Base-by-base conservation (phyloP, 2,329 filamentous ascomycete species). In the Fusarium humuli region DNA sequence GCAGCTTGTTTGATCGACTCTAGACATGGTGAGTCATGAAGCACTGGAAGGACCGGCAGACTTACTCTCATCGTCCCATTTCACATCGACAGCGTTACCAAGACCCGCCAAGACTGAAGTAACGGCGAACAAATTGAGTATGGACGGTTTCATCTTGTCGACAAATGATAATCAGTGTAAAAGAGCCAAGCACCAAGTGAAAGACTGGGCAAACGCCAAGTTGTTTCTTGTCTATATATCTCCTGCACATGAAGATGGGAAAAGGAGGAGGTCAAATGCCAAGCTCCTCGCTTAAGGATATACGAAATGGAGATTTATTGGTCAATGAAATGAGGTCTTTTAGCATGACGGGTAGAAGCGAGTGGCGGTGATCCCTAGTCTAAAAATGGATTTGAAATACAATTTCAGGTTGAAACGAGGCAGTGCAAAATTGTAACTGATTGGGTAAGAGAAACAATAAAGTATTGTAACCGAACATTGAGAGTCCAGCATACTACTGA, bases 1-100 rank as follows among this genome's bases (percentile, higher is more conserved):
- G 85, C 84, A 2, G 83, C 83, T 10, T 80, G 75, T 64, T 85
- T 87, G 55, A 88, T 76, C 0, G 86, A 87, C 48, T 79, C 86
- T 87, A 7, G 5, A 14, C 20, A 48, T 50, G 34, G 59, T 58
- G 16, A 48, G 46, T 41, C 8, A 32, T 3, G 5, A 6, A 9
- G 37, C 3, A 10, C 4, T 5, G 20, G 13, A 3, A 18, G 8
- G n/a, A 37, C 18, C 10, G 18, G 18, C 34, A 37, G 18, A 60
- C 72, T 64, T 42, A 69, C 73, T 65, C 2, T 76, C 62, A n/a
- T 75, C 73, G 11, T 71, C 65, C 70, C 72, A 74, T 41, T 66
- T 63, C 25, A 74, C 67, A 13, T 70, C 66, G 20, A 62, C 59
- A 32, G 69, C 63, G 37, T 37, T 55, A 29, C 45, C 61, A 25